Conservation (phyloP, 768 basidiomycete species). For the Tricholoma sp. region DNA sequence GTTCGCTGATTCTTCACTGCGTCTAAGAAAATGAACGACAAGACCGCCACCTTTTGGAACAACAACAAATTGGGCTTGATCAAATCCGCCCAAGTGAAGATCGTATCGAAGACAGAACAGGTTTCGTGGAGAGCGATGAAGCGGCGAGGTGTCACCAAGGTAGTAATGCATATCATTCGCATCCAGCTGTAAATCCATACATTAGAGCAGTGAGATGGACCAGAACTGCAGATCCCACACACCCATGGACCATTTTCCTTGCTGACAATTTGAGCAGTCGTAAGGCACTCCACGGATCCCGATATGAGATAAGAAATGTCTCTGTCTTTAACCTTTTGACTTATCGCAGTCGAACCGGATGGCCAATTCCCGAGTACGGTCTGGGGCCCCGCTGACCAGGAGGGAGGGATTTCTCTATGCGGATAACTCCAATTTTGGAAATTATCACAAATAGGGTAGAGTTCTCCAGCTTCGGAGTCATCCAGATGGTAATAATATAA, state of each 20-base stretch:
- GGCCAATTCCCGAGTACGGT: not conserved
- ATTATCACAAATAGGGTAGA: not conserved
- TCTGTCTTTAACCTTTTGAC: not conserved
- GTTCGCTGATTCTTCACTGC: not conserved
- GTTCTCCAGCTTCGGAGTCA: not conserved
- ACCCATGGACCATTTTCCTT: constrained; percentile 3
- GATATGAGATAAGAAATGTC: not conserved
- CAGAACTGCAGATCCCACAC: not conserved
- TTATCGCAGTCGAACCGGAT: not conserved
- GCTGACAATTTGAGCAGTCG: constrained; percentile 9
- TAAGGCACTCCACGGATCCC: not conserved
- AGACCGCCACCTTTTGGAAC: constrained; percentile 12
- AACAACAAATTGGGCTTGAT: constrained; percentile 10
- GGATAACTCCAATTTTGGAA: not conserved
- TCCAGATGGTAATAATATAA: not conserved
- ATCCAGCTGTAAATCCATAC: constrained; percentile 5
- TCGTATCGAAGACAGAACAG: constrained; percentile 13
- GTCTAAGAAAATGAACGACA: constrained; percentile 10
- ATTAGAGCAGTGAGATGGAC: not conserved
- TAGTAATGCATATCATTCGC: constrained; percentile 9
- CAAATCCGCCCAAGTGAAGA: constrained; percentile 8
- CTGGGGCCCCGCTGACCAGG: not conserved
- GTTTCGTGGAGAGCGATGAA: constrained; percentile 5
- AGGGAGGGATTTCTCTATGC: not conserved
- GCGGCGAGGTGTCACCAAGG: constrained; percentile 1